Evolutionary conservation across 73 alveolate species (phyloP), one percentile per base, ranked within the genome.

Genomic region (Tetrahymena borealis): DNA sequence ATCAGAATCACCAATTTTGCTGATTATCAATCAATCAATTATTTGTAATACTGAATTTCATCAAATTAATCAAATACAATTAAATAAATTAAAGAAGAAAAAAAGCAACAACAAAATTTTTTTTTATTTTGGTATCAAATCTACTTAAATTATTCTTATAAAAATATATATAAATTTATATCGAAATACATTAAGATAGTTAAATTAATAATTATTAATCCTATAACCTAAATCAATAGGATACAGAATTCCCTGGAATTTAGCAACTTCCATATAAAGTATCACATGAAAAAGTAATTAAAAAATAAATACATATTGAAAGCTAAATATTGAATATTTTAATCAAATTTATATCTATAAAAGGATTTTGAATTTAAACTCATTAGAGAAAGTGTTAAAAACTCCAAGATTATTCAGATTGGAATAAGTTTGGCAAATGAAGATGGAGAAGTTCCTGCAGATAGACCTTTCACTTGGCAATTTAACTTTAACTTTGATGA

Each of bases 381-480:
- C n/a, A 60, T 60, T 35, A 60, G 85, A 60, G 85, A 60, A 60
- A 60, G 85, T 60, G 85, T 60, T 18, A 60, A 60, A 6, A 60
- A 60, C 13, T 60, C 85, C 0, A 60, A 60, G 28, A 60, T 60
- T 60, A 60, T 60, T 15, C 31, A 60, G 28, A 60, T 60, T 60
- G 85, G 85, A 24, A 60, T 60, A 13, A 60, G 85, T n/a, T 60
- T 60, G 35, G 85, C 85, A 1, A 60, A 60, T 60, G 85, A 60
- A n/a, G 85, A 60, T 60, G 85, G 85, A 16, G 85, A 60, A 60
- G 85, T 60, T 24, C 85, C 85, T 60, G 85, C 85, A 60, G 85
- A 60, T 6, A 60, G 85, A 60, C 85, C 85, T 60, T 60, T 60
- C 28, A 60, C 85, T 18, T 60, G 85, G 85, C 85, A 60, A 60